A percentile compares a stretch with the other conserved stretches of the same genome.
These are phyloP conservation scores for Xylaria sp. DNA, from an alignment of 2,329 filamentous ascomycete species.

Conservation along the genomic window DNA sequence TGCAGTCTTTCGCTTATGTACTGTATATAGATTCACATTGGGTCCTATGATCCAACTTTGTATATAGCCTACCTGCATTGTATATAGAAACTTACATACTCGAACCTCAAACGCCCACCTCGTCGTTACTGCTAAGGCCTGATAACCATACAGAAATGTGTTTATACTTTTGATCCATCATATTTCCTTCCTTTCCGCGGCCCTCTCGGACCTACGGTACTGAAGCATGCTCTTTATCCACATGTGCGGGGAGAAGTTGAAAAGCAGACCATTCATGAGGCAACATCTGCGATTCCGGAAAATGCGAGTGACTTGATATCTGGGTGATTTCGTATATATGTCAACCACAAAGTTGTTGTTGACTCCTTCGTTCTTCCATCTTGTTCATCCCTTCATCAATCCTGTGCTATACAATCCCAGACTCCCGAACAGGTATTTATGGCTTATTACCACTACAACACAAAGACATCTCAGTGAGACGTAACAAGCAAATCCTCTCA, in stretches of 20 bases:
- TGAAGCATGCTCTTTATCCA: background rate
- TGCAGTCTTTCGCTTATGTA: slow-evolving; percentile 1
- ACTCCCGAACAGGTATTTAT: background rate
- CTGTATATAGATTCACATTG: slow-evolving; percentile 18
- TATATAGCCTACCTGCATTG: slow-evolving; percentile 25
- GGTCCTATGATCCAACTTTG: background rate
- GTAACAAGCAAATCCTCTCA: background rate
- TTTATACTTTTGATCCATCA: background rate
- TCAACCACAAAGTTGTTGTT: background rate
- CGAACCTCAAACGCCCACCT: background rate
- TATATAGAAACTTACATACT: slow-evolving; percentile 21
- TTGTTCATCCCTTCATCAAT: background rate
- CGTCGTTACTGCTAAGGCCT: background rate
- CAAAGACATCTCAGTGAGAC: background rate
- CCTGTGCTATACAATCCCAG: background rate
- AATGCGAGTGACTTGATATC: background rate
- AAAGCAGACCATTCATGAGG: background rate
- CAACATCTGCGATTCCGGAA: background rate
- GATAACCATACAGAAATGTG: background rate
- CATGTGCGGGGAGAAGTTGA: background rate
- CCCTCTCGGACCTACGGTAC: background rate
- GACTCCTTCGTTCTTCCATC: background rate
- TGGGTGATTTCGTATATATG: too few relatives aligned
- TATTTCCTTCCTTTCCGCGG: background rate
- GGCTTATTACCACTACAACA: background rate